Conservation (phyloP, 2,329 filamentous ascomycete species). For the Phaeosphaeriaceae sp. region DNA sequence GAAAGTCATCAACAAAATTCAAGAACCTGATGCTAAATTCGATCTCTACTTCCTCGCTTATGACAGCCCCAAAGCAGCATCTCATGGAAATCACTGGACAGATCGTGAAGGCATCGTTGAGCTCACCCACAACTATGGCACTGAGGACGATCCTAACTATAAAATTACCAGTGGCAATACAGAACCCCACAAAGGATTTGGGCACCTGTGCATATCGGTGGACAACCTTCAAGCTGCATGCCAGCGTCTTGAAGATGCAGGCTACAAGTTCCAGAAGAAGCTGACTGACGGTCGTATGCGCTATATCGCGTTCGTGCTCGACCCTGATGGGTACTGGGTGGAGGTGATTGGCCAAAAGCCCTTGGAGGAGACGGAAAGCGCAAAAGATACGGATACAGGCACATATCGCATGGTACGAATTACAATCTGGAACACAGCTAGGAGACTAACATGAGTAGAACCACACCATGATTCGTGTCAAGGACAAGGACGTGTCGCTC, state of each 20-base stretch:
- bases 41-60: constrained; percentile 96
- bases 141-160: constrained; percentile 82
- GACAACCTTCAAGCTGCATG: constrained; percentile 83
- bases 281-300: constrained; percentile 75
- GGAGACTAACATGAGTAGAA: constrained; percentile 59
- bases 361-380: constrained; percentile 73
- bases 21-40: constrained; percentile 88
- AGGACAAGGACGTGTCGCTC: constrained; percentile 60
- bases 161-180: constrained; percentile 85
- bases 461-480: constrained; percentile 95
- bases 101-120: constrained; percentile 92
- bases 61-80: constrained; percentile 76
- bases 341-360: constrained; percentile 78
- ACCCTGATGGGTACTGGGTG: constrained; percentile 77
- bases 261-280: constrained; percentile 95
- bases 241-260: constrained; percentile 84
- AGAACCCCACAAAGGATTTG: constrained; percentile 85
- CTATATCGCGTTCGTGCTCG: constrained; percentile 86
- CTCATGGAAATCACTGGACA: constrained; percentile 73
- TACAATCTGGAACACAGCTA: neutral
- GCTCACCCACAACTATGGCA: constrained; percentile 84
- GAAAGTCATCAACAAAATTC: constrained; percentile 78
- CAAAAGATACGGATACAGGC: constrained; percentile 72
- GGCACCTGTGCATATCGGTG: constrained; percentile 78
- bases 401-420: constrained; percentile 71